Percentiles rank a stretch among this genome's conserved stretches.
Evolutionary conservation across 169 alveolate genomes (phyloP).

Genomic region (Cytauxzoon felis): DNA sequence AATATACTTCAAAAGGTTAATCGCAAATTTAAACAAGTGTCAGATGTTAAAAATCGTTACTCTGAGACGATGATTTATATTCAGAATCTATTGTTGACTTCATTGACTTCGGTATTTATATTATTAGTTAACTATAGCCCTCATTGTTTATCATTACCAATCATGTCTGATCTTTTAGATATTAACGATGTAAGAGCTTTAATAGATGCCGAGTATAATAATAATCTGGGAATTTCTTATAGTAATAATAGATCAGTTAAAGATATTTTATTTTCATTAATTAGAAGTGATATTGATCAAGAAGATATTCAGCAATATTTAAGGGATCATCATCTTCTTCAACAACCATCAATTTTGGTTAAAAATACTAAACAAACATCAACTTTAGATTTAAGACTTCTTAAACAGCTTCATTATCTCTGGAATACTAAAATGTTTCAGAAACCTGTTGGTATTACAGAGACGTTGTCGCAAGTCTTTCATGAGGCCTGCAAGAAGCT

Average conservation of each 20-base stretch:
- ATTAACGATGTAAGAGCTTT: conserved; percentile 4
- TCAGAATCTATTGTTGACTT: conserved; percentile 4
- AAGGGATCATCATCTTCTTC: not conserved
- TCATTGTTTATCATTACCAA: conserved; percentile 8
- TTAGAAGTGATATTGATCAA: not conserved
- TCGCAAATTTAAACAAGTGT: conserved; percentile 6
- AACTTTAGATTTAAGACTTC: conserved; percentile 10
- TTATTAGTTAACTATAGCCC: conserved; percentile 16
- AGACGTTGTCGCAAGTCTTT: conserved; percentile 2
- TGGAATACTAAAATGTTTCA: conserved; percentile 13
- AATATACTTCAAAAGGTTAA: conserved; percentile 3
- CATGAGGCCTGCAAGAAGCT: conserved; percentile 25
- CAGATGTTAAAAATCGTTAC: not conserved
- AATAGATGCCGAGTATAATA: not conserved
- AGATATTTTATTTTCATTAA: conserved; percentile 1
- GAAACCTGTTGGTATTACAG: conserved; percentile 8
- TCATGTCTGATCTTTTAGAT: conserved; percentile 2
- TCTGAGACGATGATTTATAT: not conserved
- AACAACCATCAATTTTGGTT: conserved; percentile 5
- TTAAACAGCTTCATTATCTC: conserved; percentile 5
- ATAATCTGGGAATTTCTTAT: not conserved
- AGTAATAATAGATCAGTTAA: not conserved
- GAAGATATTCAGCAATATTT: conserved; percentile 5
- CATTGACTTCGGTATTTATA: conserved; percentile 16
- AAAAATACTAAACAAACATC: not conserved